phyloP scores from a whole-genome alignment of 495 filamentous ascomycete genomes.

The Cladorrhinum samala region DNA sequence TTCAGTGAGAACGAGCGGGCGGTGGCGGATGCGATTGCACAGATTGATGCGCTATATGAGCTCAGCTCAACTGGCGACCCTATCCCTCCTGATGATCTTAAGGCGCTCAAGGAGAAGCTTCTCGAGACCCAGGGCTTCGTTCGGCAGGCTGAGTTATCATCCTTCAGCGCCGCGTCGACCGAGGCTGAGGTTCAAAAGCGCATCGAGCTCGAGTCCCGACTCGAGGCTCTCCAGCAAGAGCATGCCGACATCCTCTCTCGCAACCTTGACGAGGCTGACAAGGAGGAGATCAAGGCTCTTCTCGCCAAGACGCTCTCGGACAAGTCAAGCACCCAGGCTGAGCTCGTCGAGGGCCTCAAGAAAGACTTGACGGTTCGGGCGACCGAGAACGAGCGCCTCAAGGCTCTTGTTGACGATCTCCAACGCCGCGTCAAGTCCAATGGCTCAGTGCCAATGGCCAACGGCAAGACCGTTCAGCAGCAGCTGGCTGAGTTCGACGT shows the following conservation, averaged over 20 bases:
- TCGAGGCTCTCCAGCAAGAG: constrained; percentile 66
- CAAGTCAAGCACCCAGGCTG: constrained; percentile 62
- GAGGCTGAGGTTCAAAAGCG: constrained; percentile 61
- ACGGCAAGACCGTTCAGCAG: constrained; percentile 92
- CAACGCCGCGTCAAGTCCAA: constrained; percentile 62
- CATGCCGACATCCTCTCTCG: constrained; percentile 75
- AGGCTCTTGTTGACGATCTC: constrained; percentile 65
- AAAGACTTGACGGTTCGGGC: constrained; percentile 63
- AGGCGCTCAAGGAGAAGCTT: constrained; percentile 67
- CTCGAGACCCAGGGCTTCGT: constrained; percentile 88
- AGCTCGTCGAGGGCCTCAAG: constrained; percentile 66
- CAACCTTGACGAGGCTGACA: constrained; percentile 71
- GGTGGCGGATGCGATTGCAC: constrained; percentile 73
- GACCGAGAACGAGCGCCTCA: constrained; percentile 71
- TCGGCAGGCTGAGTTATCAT: constrained; percentile 81
- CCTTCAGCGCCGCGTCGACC: constrained; percentile 49
- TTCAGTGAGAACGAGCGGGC: constrained; percentile 87
- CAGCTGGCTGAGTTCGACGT: constrained; percentile 97
- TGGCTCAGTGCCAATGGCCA: constrained; percentile 48
- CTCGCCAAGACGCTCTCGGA: constrained; percentile 69
- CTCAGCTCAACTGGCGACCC: constrained; percentile 68
- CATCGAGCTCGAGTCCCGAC: constrained; percentile 65
- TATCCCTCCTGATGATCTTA: constrained; percentile 74
- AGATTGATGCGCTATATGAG: constrained; percentile 71
- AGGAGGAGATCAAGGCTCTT: constrained; percentile 73